Base-by-base conservation (phyloP, 2,329 filamentous ascomycete genomes). In the Fonsecaea nubica region DNA sequence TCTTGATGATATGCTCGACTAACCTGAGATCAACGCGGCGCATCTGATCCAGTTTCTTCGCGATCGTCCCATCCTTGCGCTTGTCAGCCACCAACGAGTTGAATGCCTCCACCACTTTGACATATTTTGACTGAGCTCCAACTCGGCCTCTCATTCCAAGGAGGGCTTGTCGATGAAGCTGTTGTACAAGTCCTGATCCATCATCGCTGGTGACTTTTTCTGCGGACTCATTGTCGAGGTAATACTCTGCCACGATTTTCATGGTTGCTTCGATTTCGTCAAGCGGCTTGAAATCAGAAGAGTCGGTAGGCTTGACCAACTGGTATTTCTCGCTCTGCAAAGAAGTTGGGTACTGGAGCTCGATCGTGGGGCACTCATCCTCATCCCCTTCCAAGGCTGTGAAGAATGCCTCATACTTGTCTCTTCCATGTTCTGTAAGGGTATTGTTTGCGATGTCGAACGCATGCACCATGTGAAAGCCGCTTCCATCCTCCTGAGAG, bases 291-390 rank as follows among this genome's bases (percentile, higher is more conserved):
- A 90, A 90, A 73, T 93, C 89, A 8, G 69, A 67, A 70, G 93
- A 91, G 71, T 89, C 90, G 71, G 96, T 92, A 56, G 91, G 91
- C 75, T 87, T 87, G 33, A 94, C 89, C 9, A 95, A 85, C 73
- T 93, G 87, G 75, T 92, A 93, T 88, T 84, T 87, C 79, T 95
- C 92, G 30, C 62, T 32, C 61, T 86, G 85, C 63, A 87, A 86
- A 68, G 84, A 82, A 77, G 92, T 93, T 9, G 95, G 94, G 78
- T 98, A 98, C 77, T 95, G 91, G 72, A 98, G 80, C 75, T 89
- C 82, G 66, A 96, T 78, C 33, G 77, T 75, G 21, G 82, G 77
- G 56, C 80, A 78, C 12, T 77, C 76, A 76, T 77, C 50, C 78
- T 80, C 12, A 80, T 80, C 72, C 84, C 85, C 30, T 82, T 84